These are phyloP conservation scores for Venturia carpophila DNA, from an alignment of 2,329 filamentous ascomycete species.

Conservation along the genomic window DNA sequence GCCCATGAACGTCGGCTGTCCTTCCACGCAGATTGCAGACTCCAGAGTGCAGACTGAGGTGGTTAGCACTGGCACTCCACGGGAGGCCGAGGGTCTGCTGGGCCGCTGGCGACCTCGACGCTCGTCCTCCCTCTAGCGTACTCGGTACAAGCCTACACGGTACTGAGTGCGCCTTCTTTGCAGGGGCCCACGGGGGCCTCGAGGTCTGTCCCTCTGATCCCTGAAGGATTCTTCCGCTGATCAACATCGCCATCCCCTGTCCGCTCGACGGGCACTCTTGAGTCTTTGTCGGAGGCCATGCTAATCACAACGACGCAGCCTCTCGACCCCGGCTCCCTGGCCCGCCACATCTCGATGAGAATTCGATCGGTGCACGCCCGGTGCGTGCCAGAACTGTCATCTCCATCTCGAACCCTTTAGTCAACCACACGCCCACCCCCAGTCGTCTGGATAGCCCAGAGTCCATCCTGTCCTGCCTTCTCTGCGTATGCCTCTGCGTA, in stretches of 20 bases:
- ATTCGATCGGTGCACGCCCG: slow-evolving; percentile 2
- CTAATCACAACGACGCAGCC: not conserved
- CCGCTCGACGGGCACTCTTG: not conserved
- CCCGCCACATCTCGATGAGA: slow-evolving; percentile 7
- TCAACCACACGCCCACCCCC: slow-evolving; percentile 1
- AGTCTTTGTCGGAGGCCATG: not conserved
- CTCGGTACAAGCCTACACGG: too few relatives aligned
- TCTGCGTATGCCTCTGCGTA: not conserved
- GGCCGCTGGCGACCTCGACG: too few relatives aligned
- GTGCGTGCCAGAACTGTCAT: not conserved
- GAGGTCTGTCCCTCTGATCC: too few relatives aligned
- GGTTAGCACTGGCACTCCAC: not conserved
- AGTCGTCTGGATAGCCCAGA: not conserved
- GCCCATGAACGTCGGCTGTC: not conserved
- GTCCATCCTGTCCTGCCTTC: not conserved
- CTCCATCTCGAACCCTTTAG: slow-evolving; percentile 1
- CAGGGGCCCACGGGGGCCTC: too few relatives aligned
- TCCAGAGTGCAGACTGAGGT: not conserved
- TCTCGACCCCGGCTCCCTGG: not conserved
- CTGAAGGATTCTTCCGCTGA: slow-evolving; percentile 1
- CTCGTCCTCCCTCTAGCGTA: too few relatives aligned
- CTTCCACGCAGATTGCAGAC: slow-evolving; percentile 11
- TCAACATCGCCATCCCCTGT: slow-evolving; percentile 4
- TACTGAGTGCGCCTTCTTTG: too few relatives aligned
- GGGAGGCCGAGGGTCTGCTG: not conserved